phyloP scores from a whole-genome alignment of 163 green algal species.

The Trebouxiophyceae sp. region DNA sequence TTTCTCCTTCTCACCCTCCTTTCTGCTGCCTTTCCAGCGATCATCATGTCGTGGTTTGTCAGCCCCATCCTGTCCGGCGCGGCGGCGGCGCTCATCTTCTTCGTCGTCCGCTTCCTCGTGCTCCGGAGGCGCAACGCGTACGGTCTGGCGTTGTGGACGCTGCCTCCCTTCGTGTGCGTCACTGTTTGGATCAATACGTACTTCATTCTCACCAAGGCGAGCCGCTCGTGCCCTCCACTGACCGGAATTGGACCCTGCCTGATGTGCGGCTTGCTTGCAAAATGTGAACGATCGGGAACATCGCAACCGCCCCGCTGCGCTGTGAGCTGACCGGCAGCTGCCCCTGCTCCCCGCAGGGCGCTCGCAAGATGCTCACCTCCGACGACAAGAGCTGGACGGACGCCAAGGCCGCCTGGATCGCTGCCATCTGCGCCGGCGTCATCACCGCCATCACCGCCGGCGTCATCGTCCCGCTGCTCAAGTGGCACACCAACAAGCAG shows the following conservation, averaged over 20 bases:
- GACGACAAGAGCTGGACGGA: constrained; percentile 15
- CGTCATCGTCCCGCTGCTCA: constrained; percentile 33
- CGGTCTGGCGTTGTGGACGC: constrained; percentile 9
- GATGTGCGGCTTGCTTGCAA: too few species aligned
- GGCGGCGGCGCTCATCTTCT: constrained; percentile 14
- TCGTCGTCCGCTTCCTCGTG: constrained; percentile 1
- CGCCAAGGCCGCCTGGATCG: constrained; percentile 29
- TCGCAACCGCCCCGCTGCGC: too few species aligned
- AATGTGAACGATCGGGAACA: too few species aligned
- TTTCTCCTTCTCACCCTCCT: too few species aligned
- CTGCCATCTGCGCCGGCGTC: constrained; percentile 25
- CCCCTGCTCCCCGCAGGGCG: constrained; percentile 21
- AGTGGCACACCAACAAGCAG: constrained; percentile 7
- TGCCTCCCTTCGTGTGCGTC: constrained; percentile 27
- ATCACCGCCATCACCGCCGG: constrained; percentile 13
- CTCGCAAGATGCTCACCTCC: constrained; percentile 20
- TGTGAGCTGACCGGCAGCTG: too few species aligned
- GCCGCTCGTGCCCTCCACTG: background rate
- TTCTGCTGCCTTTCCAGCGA: too few species aligned
- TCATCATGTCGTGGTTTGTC: constrained; percentile 36
- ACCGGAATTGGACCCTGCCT: background rate
- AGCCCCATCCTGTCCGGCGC: constrained; percentile 15
- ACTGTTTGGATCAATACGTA: constrained; percentile 31
- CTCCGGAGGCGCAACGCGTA: constrained; percentile 15
- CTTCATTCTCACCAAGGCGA: constrained; percentile 44